Evolutionary conservation across 2,329 filamentous ascomycete species (phyloP), one percentile per base, ranked within the genome.

Genomic region (Parastagonospora avenae): DNA sequence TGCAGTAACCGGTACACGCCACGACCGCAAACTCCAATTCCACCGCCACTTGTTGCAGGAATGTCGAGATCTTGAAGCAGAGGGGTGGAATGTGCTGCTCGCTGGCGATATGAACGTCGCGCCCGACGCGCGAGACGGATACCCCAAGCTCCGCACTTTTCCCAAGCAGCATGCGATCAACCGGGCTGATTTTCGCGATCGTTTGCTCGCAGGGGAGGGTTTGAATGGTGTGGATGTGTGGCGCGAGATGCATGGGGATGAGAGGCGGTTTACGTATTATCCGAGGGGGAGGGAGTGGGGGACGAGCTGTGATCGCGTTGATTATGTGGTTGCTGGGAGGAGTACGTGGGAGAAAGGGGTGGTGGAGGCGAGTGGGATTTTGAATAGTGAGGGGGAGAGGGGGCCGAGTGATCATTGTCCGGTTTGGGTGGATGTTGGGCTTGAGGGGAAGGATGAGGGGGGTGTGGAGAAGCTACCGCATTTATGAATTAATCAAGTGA

Each of bases 381-480:
- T 75, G 49, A 76, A 77, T 27, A 76, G 64, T 19, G 55, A 70
- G 12, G 61, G 54, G 52, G 81, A 82, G 52, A 71, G 81, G 33
- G 80, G 79, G 1, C 73, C 76, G 2, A 83, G 80, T 62, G 81
- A 84, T 66, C 81, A 83, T 70, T 79, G 81, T 12, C 80, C 81
- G 0, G 60, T 85, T 5, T 81, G 74, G 73, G 74, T 77, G 14
- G 67, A 67, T 42, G 27, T 68, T 14, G 15, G 19, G 14, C 31
- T 36, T 10, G 42, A 37, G 16, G 5, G 19, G 4, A 19, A 9
- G 10, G 15, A 24, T 24, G 14, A 10, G 19, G 19, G 5, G 5
- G 19, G 5, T 24, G 19, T 5, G 19, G 19, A 5, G 5, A 24
- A 24, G 5, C 3, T 24, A 24, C 19, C 3, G 19, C 19, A 24